Evolutionary conservation across 768 basidiomycete species (phyloP).

Genomic region (Pholiota conissans): DNA sequence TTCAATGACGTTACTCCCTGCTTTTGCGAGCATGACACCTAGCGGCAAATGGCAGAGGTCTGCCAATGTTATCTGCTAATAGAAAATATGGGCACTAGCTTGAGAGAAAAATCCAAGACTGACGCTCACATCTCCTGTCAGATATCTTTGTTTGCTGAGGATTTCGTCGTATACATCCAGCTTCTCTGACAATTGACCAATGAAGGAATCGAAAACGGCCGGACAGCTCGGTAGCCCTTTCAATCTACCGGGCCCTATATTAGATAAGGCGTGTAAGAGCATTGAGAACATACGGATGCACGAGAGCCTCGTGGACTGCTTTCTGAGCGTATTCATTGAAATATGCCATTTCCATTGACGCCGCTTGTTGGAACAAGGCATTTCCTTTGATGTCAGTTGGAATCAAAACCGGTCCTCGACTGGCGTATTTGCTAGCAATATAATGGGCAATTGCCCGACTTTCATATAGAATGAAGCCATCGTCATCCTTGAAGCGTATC

Average conservation of each 20-base stretch:
- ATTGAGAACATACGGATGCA: conserved; percentile 28
- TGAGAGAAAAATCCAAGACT: too few relatives aligned
- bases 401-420: conserved; percentile 40
- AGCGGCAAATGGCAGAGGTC: conserved; percentile 48
- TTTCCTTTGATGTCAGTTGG: conserved; percentile 27
- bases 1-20: conserved; percentile 28
- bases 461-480: conserved; percentile 17
- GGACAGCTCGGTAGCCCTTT: conserved; percentile 19
- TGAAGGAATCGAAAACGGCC: conserved; percentile 19
- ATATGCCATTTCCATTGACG: conserved; percentile 41
- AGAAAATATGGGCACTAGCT: too few relatives aligned
- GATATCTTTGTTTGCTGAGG: conserved; percentile 44
- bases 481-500: conserved; percentile 16
- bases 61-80: conserved; percentile 41
- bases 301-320: conserved; percentile 39
- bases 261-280: conserved; percentile 5
- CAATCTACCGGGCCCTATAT: background rate
- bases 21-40: conserved; percentile 22
- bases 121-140: conserved; percentile 40
- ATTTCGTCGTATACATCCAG: conserved; percentile 48
- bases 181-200: conserved; percentile 28
- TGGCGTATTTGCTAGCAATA: conserved; percentile 44
- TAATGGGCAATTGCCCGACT: conserved; percentile 43
- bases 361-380: conserved; percentile 39
- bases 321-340: conserved; percentile 43